Percentiles rank a stretch among this genome's conserved stretches.
Conservation (phyloP, 495 filamentous ascomycete genomes). For the Tuber aestivum region DNA sequence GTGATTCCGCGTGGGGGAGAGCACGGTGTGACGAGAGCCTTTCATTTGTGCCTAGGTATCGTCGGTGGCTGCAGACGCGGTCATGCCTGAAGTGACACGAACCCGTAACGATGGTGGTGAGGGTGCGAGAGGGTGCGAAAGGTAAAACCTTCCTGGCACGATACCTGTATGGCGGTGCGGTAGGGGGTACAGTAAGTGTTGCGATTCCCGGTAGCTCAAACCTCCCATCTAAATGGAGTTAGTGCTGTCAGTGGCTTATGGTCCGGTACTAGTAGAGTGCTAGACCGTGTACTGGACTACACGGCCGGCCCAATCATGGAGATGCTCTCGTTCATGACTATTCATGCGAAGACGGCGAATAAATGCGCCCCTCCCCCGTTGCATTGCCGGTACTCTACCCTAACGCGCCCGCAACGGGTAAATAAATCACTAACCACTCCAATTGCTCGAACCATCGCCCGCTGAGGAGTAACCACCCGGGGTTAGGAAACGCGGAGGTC, state of each 20-base stretch:
- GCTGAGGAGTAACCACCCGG: not conserved
- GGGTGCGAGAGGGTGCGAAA: not conserved
- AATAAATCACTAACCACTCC: no score
- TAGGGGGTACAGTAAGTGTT: not conserved
- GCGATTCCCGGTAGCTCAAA: not conserved
- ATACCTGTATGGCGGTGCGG: not conserved
- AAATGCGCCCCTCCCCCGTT: not conserved
- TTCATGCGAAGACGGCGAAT: not conserved
- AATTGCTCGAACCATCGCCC: not conserved
- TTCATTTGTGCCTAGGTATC: not conserved
- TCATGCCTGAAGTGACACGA: not conserved
- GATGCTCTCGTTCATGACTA: not conserved
- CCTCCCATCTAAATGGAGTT: not conserved
- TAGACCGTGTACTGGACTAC: no score
- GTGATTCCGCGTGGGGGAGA: not conserved
- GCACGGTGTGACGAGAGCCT: not conserved
- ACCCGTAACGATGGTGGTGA: not conserved
- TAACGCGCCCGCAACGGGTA: no score
- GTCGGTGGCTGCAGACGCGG: not conserved
- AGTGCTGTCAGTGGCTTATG: not conserved
- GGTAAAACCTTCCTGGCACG: not conserved
- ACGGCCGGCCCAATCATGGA: not conserved
- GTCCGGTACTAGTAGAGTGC: no score
- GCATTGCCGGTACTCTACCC: not conserved
- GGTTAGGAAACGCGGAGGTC: not conserved